Evolutionary conservation across 202 grass and related monocot genomes (phyloP), one percentile per base, ranked within the genome.

Genomic region (Setaria viridis): DNA sequence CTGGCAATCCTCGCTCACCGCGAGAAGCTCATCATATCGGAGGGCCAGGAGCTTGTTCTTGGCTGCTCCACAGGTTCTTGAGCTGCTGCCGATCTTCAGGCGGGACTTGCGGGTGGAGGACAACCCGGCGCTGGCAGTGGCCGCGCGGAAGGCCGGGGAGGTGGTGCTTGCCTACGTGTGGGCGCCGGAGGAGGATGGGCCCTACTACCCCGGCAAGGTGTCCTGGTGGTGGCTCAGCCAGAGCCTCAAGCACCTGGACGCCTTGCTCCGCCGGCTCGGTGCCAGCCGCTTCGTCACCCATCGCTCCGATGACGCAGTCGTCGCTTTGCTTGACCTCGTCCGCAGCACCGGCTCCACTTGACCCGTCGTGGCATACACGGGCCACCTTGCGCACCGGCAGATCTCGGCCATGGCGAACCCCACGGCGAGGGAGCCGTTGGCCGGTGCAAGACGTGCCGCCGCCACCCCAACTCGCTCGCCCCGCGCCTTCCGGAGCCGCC

Each of bases 161-260:
- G 96, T 99, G 33, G 89, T 99, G 68, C 74, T 88, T 11, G 90
- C 85, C 19, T 99, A 89, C 72, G 78, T 99, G 21, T 94, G 96
- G 96, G 88, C 96, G 11, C 93, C 96, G 1, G 93, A 99, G 88
- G 96, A 99, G 87, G 96, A 99, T 51, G 96, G 88, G 53, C 72
- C 85, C 8, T 99, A 10, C 76, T 99, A 88, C 86, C 93, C 96
- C 5, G 96, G 96, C 30, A 77, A 93, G 77, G 96, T 99, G 72
- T 99, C 96, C 60, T 83, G 96, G 42, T 96, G 96, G 96, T 96
- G 96, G 96, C 90, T 99, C 51, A 89, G 87, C 84, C 86, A 99
- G 82, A 96, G 93, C 84, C 93, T 99, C 86, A 77, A 80, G 67
- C 96, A 99, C 46, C 93, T 99, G 33, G 93, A 99, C 81, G 92